Base-by-base conservation (phyloP, 495 filamentous ascomycete species). In the Niebla homalea region DNA sequence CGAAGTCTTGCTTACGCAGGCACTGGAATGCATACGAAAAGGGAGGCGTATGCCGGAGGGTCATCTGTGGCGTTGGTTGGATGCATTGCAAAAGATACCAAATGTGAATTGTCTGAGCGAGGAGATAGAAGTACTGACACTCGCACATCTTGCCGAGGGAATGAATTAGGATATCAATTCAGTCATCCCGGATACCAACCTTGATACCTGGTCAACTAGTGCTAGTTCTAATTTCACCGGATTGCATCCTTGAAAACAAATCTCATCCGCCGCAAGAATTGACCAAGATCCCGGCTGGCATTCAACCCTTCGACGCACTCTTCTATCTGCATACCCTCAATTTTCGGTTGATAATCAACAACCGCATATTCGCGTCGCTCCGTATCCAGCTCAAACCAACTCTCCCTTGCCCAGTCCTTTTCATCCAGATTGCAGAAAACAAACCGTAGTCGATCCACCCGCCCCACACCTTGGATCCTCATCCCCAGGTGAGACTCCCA, bases 401-500 rank as follows among this genome's bases (percentile, higher is more conserved):
- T 85, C 68, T 98, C 92, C 50, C 79, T 76, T 56, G 85, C 85
- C 85, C 87, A 92, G 57, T 92, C 81, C 54, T 79, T 75, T 67
- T 95, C 90, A 60, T 84, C 77, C 25, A 95, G 66, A 64, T 94
- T 84, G n/a, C 77, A 87, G 62, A 84, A 98, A 4, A 89, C 77
- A 69, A 98, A 94, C 65, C 89, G 93, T 53, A 98, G 70, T 36
- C 85, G 73, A 66, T 96, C 89, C 48, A 84, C 80, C 45, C 75
- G 72, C 0, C 90, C 90, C 0, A 84, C 84, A 4, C 92, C 92
- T 63, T 97, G 89, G 61, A 98, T 90, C 45, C 83, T 72, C 68
- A 97, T 58, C 51, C 90, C 84, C 52, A 98, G 70, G 62, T 87
- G 87, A 49, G 85, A 82, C 60, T 93, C 81, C 93, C 93, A 98